Conservation (phyloP, 352 stramenopile species). For the Phytophthora quininea region DNA sequence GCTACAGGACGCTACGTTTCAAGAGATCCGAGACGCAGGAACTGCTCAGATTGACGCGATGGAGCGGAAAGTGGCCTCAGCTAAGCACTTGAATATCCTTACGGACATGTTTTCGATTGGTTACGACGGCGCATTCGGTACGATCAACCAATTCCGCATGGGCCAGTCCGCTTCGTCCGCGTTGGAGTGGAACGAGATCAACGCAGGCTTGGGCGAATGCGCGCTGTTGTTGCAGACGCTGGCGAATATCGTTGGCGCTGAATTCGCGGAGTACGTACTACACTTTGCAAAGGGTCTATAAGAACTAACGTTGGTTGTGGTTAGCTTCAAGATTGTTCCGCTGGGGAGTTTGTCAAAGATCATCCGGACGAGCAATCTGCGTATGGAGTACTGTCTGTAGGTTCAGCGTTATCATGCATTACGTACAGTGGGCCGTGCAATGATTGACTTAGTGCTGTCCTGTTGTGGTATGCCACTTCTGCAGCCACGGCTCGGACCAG, state of each 20-base stretch:
- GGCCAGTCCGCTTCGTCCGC: conserved; percentile 59
- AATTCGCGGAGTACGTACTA: conserved; percentile 73
- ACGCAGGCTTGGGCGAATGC: conserved; percentile 78
- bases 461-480: conserved; percentile 23
- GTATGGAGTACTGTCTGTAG: conserved; percentile 86
- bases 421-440: neutral
- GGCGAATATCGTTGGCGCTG: conserved; percentile 55
- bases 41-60: conserved; percentile 62
- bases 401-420: conserved; percentile 13
- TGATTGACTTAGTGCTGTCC: conserved; percentile 6
- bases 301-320: no score
- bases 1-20: conserved; percentile 50
- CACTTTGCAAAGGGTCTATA: neutral
- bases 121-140: conserved; percentile 75
- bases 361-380: conserved; percentile 72
- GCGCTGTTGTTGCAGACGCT: conserved; percentile 75
- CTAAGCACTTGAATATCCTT: conserved; percentile 67
- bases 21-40: conserved; percentile 60
- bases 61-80: conserved; percentile 46
- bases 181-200: conserved; percentile 91
- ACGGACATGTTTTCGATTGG: conserved; percentile 82
- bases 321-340: conserved; percentile 86
- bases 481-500: conserved; percentile 82
- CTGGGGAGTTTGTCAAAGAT: conserved; percentile 90
- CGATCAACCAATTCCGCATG: conserved; percentile 86